A percentile compares a stretch with the other conserved stretches of the same genome.
Evolutionary conservation across 257 asterid species (phyloP).

Genomic region (Gentiana straminea): DNA sequence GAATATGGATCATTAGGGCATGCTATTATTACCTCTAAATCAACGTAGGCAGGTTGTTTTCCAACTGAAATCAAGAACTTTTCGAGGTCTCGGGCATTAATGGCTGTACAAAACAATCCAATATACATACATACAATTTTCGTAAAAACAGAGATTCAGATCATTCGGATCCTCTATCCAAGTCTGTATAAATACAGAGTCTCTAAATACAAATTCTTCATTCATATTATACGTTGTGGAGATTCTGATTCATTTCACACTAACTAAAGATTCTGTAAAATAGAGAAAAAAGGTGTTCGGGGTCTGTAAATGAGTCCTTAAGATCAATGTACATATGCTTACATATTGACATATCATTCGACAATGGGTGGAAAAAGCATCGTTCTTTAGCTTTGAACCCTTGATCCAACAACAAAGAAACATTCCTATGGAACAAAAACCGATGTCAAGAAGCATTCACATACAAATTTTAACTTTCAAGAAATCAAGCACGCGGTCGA

Average conservation of each 20-base stretch:
- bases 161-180: no score
- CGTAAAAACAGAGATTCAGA: no score
- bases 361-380: conserved; percentile 91
- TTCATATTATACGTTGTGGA: no score
- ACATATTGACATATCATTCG: conserved; percentile 79
- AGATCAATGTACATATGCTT: conserved; percentile 6
- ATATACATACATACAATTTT: neutral
- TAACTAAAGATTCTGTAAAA: no score
- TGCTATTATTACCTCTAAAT: conserved; percentile 64
- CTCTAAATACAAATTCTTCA: no score
- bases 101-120: conserved; percentile 39
- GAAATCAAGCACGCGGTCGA: neutral
- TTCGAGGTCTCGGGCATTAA: conserved; percentile 59
- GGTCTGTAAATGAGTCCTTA: neutral
- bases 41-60: conserved; percentile 59
- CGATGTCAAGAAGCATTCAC: neutral
- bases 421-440: conserved; percentile 33
- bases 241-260: no score
- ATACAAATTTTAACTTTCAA: neutral
- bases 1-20: conserved; percentile 4
- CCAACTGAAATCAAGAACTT: conserved; percentile 76
- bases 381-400: conserved; percentile 50
- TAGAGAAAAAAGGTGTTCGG: no score
- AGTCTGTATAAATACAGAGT: no score
- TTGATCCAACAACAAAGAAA: conserved; percentile 79